phyloP scores from a whole-genome alignment of 352 stramenopile species.

The Peronospora belbahrii region DNA sequence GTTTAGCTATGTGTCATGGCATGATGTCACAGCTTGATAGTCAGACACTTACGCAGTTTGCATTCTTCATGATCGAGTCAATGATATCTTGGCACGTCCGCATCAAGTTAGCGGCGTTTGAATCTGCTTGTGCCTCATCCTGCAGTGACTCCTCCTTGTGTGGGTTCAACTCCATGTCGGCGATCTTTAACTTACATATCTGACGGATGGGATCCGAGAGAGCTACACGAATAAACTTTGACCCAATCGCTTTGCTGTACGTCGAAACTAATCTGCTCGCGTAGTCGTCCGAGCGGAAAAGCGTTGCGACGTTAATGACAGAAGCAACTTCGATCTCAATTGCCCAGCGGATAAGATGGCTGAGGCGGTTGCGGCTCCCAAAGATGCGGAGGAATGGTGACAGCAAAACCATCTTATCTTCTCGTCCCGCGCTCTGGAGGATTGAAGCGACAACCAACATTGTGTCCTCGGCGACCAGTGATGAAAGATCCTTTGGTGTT shows the following conservation, averaged over 20 bases:
- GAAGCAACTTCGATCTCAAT: constrained; percentile 72
- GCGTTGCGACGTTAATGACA: constrained; percentile 67
- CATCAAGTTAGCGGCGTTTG: constrained; percentile 78
- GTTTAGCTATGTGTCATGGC: not conserved
- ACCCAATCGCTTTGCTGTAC: constrained; percentile 68
- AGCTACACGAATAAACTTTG: constrained; percentile 58
- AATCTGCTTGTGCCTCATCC: constrained; percentile 23
- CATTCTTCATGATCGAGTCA: constrained; percentile 69
- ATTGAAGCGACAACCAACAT: constrained; percentile 74
- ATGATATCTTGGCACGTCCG: constrained; percentile 74
- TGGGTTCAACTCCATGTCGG: constrained; percentile 69
- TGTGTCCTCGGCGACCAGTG: constrained; percentile 55
- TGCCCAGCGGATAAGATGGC: constrained; percentile 57
- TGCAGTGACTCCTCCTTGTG: constrained; percentile 43
- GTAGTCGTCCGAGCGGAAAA: constrained; percentile 74
- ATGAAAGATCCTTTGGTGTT: constrained; percentile 36
- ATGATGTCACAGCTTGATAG: not conserved
- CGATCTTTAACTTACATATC: constrained; percentile 53
- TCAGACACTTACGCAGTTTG: constrained; percentile 24
- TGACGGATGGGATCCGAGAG: constrained; percentile 55
- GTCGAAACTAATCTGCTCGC: constrained; percentile 61
- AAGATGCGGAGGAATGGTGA: constrained; percentile 60
- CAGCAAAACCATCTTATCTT: constrained; percentile 73
- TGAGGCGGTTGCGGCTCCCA: constrained; percentile 47
- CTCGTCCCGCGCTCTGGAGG: constrained; percentile 55